These are phyloP conservation scores for Choricystis sp. DNA, from an alignment of 139 green algal genomes.

Conservation along the genomic window DNA sequence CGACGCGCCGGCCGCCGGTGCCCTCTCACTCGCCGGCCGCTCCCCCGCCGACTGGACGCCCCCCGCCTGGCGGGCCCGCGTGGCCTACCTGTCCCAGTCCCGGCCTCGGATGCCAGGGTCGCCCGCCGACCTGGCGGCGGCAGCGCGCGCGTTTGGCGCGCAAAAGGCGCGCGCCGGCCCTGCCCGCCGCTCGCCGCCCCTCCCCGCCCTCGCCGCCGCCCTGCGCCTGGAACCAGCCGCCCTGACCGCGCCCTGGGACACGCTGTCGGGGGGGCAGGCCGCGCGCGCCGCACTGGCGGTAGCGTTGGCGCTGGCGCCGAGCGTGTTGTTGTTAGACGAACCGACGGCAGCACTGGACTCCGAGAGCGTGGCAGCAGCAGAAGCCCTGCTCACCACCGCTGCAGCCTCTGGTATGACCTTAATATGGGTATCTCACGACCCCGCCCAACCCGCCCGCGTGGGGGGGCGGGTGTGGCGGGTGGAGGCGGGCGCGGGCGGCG, in stretches of 20 bases:
- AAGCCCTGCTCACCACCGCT: constrained; percentile 52
- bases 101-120: neutral
- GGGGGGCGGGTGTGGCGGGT: neutral
- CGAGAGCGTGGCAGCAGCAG: constrained; percentile 25
- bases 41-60: constrained; percentile 22
- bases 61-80: constrained; percentile 23
- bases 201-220: neutral
- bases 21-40: constrained; percentile 19
- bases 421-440: constrained; percentile 71
- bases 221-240: neutral
- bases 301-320: constrained; percentile 46
- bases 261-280: constrained; percentile 49
- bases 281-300: constrained; percentile 62
- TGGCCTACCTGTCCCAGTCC: constrained; percentile 42
- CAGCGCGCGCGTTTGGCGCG: too few relatives aligned
- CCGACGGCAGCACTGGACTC: constrained; percentile 57
- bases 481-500: neutral
- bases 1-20: constrained; percentile 35
- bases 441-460: constrained; percentile 22
- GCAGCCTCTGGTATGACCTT: constrained; percentile 28
- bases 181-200: neutral
- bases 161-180: neutral
- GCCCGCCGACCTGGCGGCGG: neutral
- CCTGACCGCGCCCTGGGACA: neutral
- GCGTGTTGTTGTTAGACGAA: constrained; percentile 74